Evolutionary conservation across 495 filamentous ascomycete genomes (phyloP).

Genomic region (Cercophora scortea): DNA sequence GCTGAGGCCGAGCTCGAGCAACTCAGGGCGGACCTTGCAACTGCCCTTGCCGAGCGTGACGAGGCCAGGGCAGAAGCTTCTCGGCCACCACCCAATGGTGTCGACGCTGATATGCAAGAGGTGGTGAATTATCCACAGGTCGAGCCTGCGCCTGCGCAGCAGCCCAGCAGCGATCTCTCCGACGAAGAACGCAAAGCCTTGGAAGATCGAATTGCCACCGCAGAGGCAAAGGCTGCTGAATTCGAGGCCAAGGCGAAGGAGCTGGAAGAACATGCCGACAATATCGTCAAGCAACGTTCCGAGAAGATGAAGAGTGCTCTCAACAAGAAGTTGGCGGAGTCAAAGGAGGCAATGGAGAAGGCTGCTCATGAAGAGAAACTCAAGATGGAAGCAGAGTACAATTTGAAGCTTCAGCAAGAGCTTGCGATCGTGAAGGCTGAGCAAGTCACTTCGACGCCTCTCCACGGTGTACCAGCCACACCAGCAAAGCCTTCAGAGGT

Average conservation of each 20-base stretch:
- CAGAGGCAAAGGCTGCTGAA: constrained; percentile 43
- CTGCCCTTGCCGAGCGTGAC: constrained; percentile 33
- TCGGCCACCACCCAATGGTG: constrained; percentile 24
- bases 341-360: constrained; percentile 37
- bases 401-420: constrained; percentile 59
- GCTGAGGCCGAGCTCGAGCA: constrained; percentile 40
- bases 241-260: constrained; percentile 47
- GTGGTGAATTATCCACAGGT: constrained; percentile 18
- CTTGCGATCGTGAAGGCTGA: constrained; percentile 46
- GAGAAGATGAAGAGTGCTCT: constrained; percentile 66
- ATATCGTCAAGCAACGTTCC: constrained; percentile 54
- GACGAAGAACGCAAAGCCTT: constrained; percentile 46
- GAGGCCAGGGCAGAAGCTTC: constrained; percentile 42
- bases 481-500: constrained; percentile 18
- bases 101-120: constrained; percentile 28
- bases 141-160: constrained; percentile 5
- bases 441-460: constrained; percentile 28
- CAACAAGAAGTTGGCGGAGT: constrained; percentile 61
- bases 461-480: constrained; percentile 29
- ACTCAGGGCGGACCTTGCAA: constrained; percentile 33
- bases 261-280: constrained; percentile 45
- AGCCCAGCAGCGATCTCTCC: constrained; percentile 20
- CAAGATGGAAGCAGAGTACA: constrained; percentile 51
- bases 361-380: constrained; percentile 47
- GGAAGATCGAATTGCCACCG: constrained; percentile 38